Conservation (phyloP, 805 yeast genomes). For the Lipomyces yamanashiensis region DNA sequence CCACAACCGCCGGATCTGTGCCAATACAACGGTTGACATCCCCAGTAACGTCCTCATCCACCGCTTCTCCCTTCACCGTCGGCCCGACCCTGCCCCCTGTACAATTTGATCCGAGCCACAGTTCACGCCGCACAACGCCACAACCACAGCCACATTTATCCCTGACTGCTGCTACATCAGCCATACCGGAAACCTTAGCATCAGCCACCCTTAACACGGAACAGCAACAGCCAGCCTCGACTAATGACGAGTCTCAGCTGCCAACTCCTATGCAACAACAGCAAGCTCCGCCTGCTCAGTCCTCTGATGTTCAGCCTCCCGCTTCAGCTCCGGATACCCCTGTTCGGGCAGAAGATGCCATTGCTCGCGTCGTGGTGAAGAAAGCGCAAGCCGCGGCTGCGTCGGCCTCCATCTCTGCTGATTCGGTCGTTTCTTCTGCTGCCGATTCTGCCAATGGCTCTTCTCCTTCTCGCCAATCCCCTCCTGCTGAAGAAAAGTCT, state of each 20-base stretch:
- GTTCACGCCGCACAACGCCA: conserved; percentile 24
- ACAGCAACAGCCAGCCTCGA: background rate
- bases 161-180: background rate
- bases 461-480: conserved; percentile 14
- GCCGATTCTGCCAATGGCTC: conserved; percentile 22
- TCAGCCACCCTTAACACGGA: background rate
- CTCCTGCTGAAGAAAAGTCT: conserved; percentile 20
- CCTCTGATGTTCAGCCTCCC: conserved; percentile 3
- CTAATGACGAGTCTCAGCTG: conserved; percentile 1
- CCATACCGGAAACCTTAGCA: background rate
- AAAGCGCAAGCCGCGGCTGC: conserved; percentile 30
- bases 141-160: conserved; percentile 3
- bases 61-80: conserved; percentile 34
- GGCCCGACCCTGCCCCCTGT: conserved; percentile 41
- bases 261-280: conserved; percentile 10
- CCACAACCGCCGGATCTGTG: background rate
- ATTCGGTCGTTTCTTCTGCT: conserved; percentile 15
- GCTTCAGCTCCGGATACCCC: conserved; percentile 19
- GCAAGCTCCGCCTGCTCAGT: background rate
- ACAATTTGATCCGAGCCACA: conserved; percentile 39
- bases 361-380: conserved; percentile 42
- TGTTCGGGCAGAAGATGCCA: conserved; percentile 46
- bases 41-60: background rate
- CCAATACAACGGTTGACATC: background rate
- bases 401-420: conserved; percentile 29